Evolutionary conservation across 2,329 filamentous ascomycete species (phyloP), one percentile per base, ranked within the genome.

Genomic region (Fusarium sp.): DNA sequence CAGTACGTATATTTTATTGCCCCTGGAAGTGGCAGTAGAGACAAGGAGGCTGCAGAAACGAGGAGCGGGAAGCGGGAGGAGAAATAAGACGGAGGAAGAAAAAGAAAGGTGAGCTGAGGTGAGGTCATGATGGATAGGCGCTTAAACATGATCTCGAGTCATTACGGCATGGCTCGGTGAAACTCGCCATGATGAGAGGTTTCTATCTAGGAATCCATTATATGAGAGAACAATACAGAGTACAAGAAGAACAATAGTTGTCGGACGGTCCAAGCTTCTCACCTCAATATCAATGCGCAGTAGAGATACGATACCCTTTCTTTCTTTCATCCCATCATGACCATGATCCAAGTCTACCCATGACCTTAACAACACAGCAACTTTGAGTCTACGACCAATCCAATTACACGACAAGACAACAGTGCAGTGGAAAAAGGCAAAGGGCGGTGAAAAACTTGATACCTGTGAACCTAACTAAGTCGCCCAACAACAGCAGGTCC

Each of bases 381-480:
- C 34, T 11, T 38, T 6, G 18, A 38, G 5, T 11, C 34, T 38
- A 30, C 34, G 52, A 68, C 66, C 63, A 59, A 63, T 51, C 52
- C 47, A 66, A 71, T 66, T 64, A 52, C 68, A 72, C 47, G 24
- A 66, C 34, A 63, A 51, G 44, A n/a, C 67, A 57, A 57, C 52
- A 47, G 57, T 56, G 56, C 68, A 73, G 66, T 62, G 52, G 51
- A 58, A 71, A 66, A 56, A 59, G 49, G 59, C 68, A 73, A 74
- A 74, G 72, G 72, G 72, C 72, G 72, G 72, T 74, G 72, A 74
- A 74, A 74, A 74, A 63, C 61, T 59, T 56, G 67, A 73, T 65
- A 71, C 66, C 34, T 67, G 38, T 65, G 57, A 52, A 66, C 50
- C 63, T 56, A 52, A 54, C 67, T 73, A 73, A 69, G 27, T 55